Percentiles rank a stretch among this genome's conserved stretches.
phyloP scores from a whole-genome alignment of 495 filamentous ascomycete species.

The Trichoderma reesei region DNA sequence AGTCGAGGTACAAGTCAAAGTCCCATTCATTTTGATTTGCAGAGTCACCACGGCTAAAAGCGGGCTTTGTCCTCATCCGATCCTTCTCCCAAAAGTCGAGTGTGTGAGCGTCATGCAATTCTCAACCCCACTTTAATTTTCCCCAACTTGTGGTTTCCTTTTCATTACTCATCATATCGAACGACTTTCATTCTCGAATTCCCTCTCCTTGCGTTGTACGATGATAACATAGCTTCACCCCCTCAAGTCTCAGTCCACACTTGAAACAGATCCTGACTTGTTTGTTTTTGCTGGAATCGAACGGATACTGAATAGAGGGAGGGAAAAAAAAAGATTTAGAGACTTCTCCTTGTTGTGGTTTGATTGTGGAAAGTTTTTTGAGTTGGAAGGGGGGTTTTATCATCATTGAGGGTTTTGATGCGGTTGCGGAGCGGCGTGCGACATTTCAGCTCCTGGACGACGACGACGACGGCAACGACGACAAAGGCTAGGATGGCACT shows the following conservation, averaged over 20 bases:
- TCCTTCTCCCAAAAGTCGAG: too few relatives aligned
- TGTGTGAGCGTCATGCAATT: too few relatives aligned
- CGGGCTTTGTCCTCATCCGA: too few relatives aligned
- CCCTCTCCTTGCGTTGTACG: too few relatives aligned
- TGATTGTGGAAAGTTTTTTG: not conserved
- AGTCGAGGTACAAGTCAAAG: too few relatives aligned
- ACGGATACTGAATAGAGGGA: not conserved
- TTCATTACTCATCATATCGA: not conserved
- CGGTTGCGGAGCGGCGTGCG: not conserved
- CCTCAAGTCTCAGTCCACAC: not conserved
- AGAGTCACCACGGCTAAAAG: too few relatives aligned
- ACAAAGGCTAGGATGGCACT: not conserved
- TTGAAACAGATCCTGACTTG: not conserved
- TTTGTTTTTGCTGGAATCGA: not conserved
- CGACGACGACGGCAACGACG: not conserved
- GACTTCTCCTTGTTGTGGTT: too few relatives aligned
- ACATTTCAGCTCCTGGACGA: not conserved
- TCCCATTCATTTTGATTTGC: too few relatives aligned
- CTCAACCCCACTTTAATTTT: too few relatives aligned
- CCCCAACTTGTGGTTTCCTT: too few relatives aligned
- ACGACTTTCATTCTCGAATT: too few relatives aligned
- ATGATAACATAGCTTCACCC: not conserved
- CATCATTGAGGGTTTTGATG: not conserved
- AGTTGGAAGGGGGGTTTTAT: not conserved
- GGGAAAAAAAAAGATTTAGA: too few relatives aligned